phyloP scores from a whole-genome alignment of 2,329 filamentous ascomycete genomes.

The Aurifilum marmelostoma region DNA sequence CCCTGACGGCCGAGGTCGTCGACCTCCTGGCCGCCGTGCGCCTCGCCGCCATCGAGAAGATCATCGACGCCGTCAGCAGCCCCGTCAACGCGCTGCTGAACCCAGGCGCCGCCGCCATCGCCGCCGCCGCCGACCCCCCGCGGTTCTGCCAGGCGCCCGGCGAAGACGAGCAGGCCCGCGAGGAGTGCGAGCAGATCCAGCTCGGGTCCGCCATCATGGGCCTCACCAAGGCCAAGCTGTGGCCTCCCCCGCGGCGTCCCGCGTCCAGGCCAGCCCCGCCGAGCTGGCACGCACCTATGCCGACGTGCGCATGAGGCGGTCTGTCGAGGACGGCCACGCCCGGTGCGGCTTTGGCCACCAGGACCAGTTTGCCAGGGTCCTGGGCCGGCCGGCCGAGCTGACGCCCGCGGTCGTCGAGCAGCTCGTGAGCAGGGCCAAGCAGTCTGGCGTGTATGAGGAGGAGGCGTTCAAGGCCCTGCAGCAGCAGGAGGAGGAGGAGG shows the following conservation, averaged over 20 bases:
- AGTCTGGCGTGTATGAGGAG: slow-evolving; percentile 28
- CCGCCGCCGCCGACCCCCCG: not conserved
- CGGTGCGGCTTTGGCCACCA: slow-evolving; percentile 32
- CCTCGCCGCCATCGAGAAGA: slow-evolving; percentile 23
- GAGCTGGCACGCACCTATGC: slow-evolving; percentile 63
- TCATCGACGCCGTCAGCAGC: slow-evolving; percentile 27
- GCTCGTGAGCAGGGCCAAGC: slow-evolving; percentile 29
- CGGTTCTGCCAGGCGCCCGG: slow-evolving; percentile 31
- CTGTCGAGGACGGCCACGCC: slow-evolving; percentile 28
- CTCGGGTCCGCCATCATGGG: slow-evolving; percentile 33
- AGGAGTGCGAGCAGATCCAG: slow-evolving; percentile 32
- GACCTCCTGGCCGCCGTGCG: slow-evolving; percentile 30
- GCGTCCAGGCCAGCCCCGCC: slow-evolving; percentile 29
- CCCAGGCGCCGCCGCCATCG: not conserved
- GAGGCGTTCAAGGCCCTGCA: slow-evolving; percentile 27
- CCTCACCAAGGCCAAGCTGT: slow-evolving; percentile 27
- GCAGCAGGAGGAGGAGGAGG: slow-evolving; percentile 15
- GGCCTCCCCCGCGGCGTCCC: slow-evolving; percentile 29
- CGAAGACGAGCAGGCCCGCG: slow-evolving; percentile 28
- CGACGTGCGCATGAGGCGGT: slow-evolving; percentile 71
- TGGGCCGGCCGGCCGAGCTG: slow-evolving; percentile 18
- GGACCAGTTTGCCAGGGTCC: slow-evolving; percentile 24
- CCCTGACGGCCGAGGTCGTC: slow-evolving; percentile 27
- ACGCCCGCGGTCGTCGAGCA: slow-evolving; percentile 20
- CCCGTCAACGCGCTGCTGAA: slow-evolving; percentile 29